These are phyloP conservation scores for Tricholoma sp. DNA, from an alignment of 768 basidiomycete species.

Conservation along the genomic window DNA sequence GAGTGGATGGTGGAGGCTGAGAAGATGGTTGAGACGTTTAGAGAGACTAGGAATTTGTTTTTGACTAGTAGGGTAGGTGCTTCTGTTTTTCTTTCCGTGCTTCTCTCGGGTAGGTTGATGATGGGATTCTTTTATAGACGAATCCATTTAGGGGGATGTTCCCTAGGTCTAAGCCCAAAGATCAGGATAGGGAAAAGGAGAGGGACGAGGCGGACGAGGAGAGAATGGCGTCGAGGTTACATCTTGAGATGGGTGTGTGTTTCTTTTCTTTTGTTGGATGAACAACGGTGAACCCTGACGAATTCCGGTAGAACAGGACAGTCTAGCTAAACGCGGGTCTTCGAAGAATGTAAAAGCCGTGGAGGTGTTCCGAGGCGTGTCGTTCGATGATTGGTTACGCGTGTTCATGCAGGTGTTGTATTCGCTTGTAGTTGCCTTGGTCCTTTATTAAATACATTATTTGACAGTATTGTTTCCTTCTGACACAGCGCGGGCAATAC, in stretches of 20 bases:
- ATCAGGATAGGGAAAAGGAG: conserved; percentile 27
- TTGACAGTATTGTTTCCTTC: conserved; percentile 66
- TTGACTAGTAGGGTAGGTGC: conserved; percentile 63
- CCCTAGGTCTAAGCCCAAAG: conserved; percentile 38
- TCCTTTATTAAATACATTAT: conserved; percentile 2
- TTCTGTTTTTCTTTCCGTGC: conserved; percentile 6
- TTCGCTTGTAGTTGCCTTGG: neutral
- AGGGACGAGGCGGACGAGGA: conserved; percentile 59
- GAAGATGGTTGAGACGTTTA: conserved; percentile 81
- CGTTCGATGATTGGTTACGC: conserved; percentile 80
- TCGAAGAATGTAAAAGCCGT: conserved; percentile 35
- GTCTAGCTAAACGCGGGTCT: conserved; percentile 40
- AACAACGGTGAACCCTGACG: neutral
- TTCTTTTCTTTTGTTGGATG: neutral
- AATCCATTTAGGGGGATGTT: conserved; percentile 70
- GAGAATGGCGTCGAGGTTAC: conserved; percentile 68
- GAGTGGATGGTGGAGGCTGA: conserved; percentile 42
- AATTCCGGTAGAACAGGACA: conserved; percentile 47
- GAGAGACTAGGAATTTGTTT: conserved; percentile 83
- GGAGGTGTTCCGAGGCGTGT: conserved; percentile 73
- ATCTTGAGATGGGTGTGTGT: conserved; percentile 62
- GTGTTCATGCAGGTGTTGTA: conserved; percentile 73
- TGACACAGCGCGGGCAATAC: conserved; percentile 58
- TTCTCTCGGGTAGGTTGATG: conserved; percentile 1
- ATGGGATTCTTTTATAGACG: conserved; percentile 23